Evolutionary conservation across 768 basidiomycete species (phyloP).

Genomic region (Kwoniella mangroviensis): DNA sequence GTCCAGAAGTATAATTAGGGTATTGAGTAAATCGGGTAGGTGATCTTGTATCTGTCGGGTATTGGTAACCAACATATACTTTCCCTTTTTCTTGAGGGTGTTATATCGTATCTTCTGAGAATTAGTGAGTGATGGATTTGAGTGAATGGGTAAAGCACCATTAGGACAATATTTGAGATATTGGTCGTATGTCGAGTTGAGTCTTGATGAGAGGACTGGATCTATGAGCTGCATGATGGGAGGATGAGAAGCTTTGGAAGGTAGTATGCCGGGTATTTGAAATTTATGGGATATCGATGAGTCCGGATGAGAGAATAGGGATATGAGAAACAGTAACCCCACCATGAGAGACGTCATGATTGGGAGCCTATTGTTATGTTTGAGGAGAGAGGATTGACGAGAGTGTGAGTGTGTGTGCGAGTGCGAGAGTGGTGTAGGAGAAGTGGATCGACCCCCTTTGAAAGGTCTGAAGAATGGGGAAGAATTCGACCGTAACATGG

Average conservation of each 20-base stretch:
- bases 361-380: constrained; percentile 2
- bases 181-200: constrained; percentile 8
- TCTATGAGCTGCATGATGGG: constrained; percentile 3
- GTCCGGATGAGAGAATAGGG: constrained; percentile 27
- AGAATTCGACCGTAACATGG: constrained; percentile 15
- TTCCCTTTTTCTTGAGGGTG: constrained; percentile 1
- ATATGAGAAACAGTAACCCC: constrained; percentile 20
- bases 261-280: constrained; percentile 40
- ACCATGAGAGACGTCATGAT: not conserved
- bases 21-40: constrained; percentile 53
- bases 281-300: constrained; percentile 11
- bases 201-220: not conserved
- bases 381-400: not conserved
- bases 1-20: constrained; percentile 38
- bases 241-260: constrained; percentile 17
- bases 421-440: not conserved
- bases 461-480: constrained; percentile 12
- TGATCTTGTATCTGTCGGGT: constrained; percentile 51
- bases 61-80: constrained; percentile 47
- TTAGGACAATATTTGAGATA: constrained; percentile 3
- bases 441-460: not conserved
- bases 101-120: constrained; percentile 16
- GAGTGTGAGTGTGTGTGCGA: not conserved
- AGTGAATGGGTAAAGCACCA: constrained; percentile 14
- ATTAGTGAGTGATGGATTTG: constrained; percentile 13